Percentiles rank a stretch among this genome's conserved stretches.
phyloP scores from a whole-genome alignment of 768 basidiomycete species.

The Serpula lacrymans region DNA sequence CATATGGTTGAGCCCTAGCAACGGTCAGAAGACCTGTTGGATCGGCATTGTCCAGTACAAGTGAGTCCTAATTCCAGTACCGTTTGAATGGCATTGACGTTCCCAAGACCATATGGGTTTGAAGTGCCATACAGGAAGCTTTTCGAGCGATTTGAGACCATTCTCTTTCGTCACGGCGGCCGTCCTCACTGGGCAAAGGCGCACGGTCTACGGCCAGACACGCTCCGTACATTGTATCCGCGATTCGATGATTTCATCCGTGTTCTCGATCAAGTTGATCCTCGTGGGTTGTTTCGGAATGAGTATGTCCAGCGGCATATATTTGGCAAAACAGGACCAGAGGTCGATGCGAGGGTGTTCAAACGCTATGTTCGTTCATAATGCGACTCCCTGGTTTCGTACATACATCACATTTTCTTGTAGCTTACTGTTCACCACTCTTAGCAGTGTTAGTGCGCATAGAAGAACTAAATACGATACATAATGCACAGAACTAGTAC shows the following conservation, averaged over 20 bases:
- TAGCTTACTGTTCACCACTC: no score
- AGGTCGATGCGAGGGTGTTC: conserved; percentile 44
- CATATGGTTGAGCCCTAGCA: conserved; percentile 91
- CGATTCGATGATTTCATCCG: conserved; percentile 72
- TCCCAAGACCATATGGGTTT: conserved; percentile 74
- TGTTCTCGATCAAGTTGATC: conserved; percentile 70
- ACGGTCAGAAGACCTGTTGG: conserved; percentile 79
- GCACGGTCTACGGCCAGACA: conserved; percentile 64
- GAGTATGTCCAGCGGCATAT: conserved; percentile 89
- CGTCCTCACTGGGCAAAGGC: conserved; percentile 97
- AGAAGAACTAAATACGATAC: conserved; percentile 4
- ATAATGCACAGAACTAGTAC: conserved; percentile 5
- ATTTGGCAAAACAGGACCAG: conserved; percentile 51
- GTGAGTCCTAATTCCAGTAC: conserved; percentile 43
- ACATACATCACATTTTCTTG: no score
- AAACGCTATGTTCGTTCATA: conserved; percentile 26
- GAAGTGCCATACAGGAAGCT: conserved; percentile 77
- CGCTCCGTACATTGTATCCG: conserved; percentile 71
- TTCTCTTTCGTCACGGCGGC: conserved; percentile 67
- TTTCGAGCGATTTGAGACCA: conserved; percentile 73
- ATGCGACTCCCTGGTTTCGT: no score
- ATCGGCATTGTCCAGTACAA: conserved; percentile 98
- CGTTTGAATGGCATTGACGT: conserved; percentile 3
- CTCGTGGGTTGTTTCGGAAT: conserved; percentile 75
- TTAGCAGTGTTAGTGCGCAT: conserved; percentile 9